Evolutionary conservation across 1,139 yeast species (phyloP), one percentile per base, ranked within the genome.

Genomic region (Lodderomyces parapsilosis): DNA sequence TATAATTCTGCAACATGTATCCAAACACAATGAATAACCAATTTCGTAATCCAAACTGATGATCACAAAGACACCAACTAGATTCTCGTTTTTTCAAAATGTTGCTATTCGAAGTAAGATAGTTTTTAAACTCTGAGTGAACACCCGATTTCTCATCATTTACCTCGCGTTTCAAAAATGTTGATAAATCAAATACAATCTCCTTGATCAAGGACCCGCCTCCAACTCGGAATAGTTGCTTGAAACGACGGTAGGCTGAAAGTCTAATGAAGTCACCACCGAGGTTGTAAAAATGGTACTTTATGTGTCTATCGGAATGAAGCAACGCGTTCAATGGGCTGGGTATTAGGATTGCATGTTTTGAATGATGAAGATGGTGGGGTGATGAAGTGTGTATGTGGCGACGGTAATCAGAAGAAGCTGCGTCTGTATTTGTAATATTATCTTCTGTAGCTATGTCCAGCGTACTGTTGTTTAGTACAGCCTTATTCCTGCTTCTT

Each of bases 21-120:
- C 76, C 76, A 37, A 68, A 60, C 13, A 62, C 56, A 18, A 66
- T 67, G 47, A 65, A 69, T 35, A 71, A 63, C 65, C 71, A 61
- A 42, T 63, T 55, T 41, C 52, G 49, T 25, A 56, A 52, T 15
- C 56, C 51, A 25, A 58, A 50, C 25, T 46, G 53, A 42, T 52
- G 54, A 36, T 44, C 48, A 25, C 51, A 42, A 10, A 36, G 17
- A 6, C 48, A 41, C 39, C 43, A 34, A 2, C 43, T 17, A 3
- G 44, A 42, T 34, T 53, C 54, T 10, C 13, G 22, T 25, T 43
- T 45, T 22, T 50, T 45, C 19, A 49, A 40, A 11, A 51, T 48
- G 5, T 42, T 41, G 14, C 46, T 34, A 45, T 56, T 52, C 3
- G 55, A 48, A 14, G 53, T 53, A 36, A 57, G 47, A 39, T 68